These are phyloP conservation scores for Pleodorina starrii DNA, from an alignment of 139 green algal species.

Conservation along the genomic window DNA sequence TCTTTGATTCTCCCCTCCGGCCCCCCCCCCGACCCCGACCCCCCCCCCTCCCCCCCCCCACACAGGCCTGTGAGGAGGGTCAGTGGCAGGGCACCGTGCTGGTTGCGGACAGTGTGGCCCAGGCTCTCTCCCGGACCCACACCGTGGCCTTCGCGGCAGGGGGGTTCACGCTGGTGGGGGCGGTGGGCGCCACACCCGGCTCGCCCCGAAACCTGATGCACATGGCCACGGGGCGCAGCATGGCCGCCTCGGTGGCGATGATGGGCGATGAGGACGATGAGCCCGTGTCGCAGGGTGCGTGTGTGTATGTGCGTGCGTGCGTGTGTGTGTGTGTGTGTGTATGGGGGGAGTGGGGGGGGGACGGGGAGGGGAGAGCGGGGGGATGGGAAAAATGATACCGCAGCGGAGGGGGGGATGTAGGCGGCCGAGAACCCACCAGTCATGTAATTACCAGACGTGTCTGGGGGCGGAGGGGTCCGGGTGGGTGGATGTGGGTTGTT, in stretches of 20 bases:
- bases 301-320: neutral
- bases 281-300: slow-evolving; percentile 41
- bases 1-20: neutral
- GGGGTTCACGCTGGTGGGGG: slow-evolving; percentile 9
- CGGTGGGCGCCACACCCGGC: neutral
- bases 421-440: no score
- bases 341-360: no score
- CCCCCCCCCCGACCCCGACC: neutral
- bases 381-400: no score
- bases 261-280: slow-evolving; percentile 50
- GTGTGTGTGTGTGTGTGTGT: neutral
- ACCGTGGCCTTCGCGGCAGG: neutral
- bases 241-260: neutral
- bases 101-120: slow-evolving; percentile 39
- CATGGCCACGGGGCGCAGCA: neutral
- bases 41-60: neutral
- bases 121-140: slow-evolving; percentile 54
- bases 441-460: no score
- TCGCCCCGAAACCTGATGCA: neutral
- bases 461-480: no score
- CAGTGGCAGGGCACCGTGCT: slow-evolving; percentile 43
- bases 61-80: neutral
- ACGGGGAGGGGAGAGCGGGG: no score
- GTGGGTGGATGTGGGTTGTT: no score
- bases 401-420: no score